Base-by-base conservation (phyloP, 768 basidiomycete species). In the Termitomyces titanicus region DNA sequence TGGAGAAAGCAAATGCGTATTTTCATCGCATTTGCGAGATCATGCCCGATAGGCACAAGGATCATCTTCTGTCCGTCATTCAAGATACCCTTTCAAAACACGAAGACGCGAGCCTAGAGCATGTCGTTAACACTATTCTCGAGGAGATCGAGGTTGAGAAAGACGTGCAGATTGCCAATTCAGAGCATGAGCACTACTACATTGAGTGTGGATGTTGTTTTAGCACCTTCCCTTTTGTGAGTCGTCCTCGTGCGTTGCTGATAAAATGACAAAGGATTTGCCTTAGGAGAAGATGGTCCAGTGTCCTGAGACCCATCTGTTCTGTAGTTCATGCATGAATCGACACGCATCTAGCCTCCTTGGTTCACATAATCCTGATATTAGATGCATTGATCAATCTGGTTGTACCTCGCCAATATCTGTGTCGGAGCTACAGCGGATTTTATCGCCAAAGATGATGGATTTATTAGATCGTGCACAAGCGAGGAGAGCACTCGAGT, bases 181-280 rank as follows among this genome's bases (percentile, higher is more conserved):
- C 12, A 22, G 38, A 44, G 34, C 66, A 77, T 46, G 87, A 84
- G 3, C 18, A 39, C 11, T 39, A 55, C 5, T 7, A 40, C 22
- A 83, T 94, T 37, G 92, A 95, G 64, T 95, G 94, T 63, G 89
- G 87, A 15, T 95, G 93, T 63, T 97, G 94, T 70, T 97, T 94
- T 64, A 72, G 79, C 4, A 74, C 72, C 9, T 89, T 85, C 57
- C 69, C 85, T 8, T 88, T 89, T 69, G 90, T 92, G 66, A 60
- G 89, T 72, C 42, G 33, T 27, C 18, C 17, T 31, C 29, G 35
- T 33, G 33, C 24, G 53, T 42, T 33, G 25, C 9, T 37, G 38
- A 1, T 18, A 20, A 25, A 58, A n/a, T 46, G 44, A 56, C 37
- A 33, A 47, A 39, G 12, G 17, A 27, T n/a, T 27, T 5, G 13